Evolutionary conservation across 345 rosid species (phyloP), one percentile per base, ranked within the genome.

Genomic region (Eucalyptus cloeziana): DNA sequence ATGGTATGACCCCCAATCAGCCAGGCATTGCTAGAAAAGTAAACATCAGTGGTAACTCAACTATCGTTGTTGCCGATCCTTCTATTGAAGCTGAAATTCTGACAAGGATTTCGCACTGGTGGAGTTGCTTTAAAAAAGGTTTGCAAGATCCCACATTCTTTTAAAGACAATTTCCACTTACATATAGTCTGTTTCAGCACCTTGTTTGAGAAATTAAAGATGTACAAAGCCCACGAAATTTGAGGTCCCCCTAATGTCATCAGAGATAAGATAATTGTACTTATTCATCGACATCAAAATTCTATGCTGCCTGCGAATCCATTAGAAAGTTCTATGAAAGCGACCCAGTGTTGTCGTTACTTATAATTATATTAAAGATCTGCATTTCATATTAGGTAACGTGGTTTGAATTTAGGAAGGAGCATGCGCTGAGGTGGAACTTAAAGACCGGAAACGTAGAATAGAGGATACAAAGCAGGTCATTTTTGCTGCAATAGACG

Each of bases 401-500:
- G 51, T 22, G 22, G 40, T 10, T 71, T 56, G 60, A 83, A 47
- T 27, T 81, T 62, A 90, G 91, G 60, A 83, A 17, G 98, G 99
- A 90, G 98, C 97, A 56, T 94, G 94, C 90, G 95, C 97, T 44
- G 99, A 96, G 89, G 92, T 91, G 76, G 98, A 97, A 91, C 96
- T 97, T 60, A 99, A 95, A 93, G 99, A 97, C 89, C 92, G 93
- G 89, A 97, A 97, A 92, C 98, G 95, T 88, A 95, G 95, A 90
- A 93, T 95, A 87, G 99, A 96, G 91, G 99, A 97, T 91, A 96
- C 99, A 8, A 97, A 97, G 92, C 94, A 96, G 47, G 96, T 97
- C 40, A 95, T 97, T 30, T 96, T 95, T 92, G 98, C 99, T 88
- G 99, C 99, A 79, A 93, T 97, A 94, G 94, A 94, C 49, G 96